phyloP scores from a whole-genome alignment of 2,329 filamentous ascomycete genomes.

The Cryphonectria naterciae region DNA sequence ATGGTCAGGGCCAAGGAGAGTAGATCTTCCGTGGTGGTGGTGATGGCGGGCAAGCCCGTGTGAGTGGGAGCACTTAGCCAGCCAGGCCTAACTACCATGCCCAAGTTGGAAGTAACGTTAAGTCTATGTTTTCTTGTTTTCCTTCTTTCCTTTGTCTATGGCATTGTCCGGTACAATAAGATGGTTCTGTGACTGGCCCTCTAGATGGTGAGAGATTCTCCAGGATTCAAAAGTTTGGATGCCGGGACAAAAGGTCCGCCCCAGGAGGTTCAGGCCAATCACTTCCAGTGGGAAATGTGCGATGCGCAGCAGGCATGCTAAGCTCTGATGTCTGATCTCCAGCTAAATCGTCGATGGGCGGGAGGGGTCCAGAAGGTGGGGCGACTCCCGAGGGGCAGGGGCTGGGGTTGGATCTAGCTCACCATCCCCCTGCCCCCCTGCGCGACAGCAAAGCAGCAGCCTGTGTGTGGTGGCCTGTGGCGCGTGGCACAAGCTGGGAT shows the following conservation, averaged over 20 bases:
- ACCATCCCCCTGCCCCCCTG: not conserved
- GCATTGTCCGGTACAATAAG: not conserved
- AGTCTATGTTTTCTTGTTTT: not conserved
- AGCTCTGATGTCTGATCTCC: constrained; percentile 6
- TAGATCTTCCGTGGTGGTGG: not conserved
- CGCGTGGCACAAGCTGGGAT: not conserved
- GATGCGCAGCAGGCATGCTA: not conserved
- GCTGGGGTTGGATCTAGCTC: not conserved
- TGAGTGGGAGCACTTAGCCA: not conserved
- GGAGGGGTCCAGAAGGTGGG: constrained; percentile 13
- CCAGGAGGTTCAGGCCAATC: not conserved
- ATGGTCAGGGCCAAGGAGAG: constrained; percentile 9
- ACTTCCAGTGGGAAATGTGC: not conserved
- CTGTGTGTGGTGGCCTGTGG: not conserved
- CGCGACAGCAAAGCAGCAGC: not conserved
- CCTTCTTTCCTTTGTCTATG: not conserved
- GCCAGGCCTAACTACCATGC: not conserved
- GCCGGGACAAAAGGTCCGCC: constrained; percentile 11
- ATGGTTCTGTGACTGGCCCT: not conserved
- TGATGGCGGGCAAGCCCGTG: not conserved
- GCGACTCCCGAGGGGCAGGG: constrained; percentile 11
- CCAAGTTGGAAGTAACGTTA: not conserved
- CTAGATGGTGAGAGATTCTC: not conserved
- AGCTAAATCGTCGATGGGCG: constrained; percentile 19
- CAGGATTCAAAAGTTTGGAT: not conserved